Evolutionary conservation across 2,329 filamentous ascomycete genomes (phyloP), one percentile per base, ranked within the genome.

Genomic region (Grosmannia huntii): DNA sequence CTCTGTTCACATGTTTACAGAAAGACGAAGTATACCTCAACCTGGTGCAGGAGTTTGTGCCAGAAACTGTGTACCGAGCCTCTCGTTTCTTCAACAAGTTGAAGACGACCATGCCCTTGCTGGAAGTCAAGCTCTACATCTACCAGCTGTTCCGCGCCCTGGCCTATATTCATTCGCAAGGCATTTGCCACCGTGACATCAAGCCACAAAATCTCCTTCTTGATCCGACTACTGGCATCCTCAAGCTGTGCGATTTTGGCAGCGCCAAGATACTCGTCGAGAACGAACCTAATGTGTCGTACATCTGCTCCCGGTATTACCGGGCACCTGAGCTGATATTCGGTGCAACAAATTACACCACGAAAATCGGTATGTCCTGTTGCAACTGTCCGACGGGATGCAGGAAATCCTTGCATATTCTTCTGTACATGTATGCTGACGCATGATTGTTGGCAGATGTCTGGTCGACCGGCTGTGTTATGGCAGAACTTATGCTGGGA

Each of bases 1-100:
- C n/a, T 53, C 25, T 19, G n/a, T n/a, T n/a, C n/a, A n/a, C n/a
- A n/a, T n/a, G n/a, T 5, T 11, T 14, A 56, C 65, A 94, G 88
- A 92, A 96, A 78, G 94, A 99, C 73, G 94, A 99, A 76, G 94
- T 99, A 44, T 99, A 97, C 73, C 85, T 99, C 65, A 99, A 99
- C 70, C 82, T 99, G 61, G 92, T 99, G 56, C 90, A 97, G 72
- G 94, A 99, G 72, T 99, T 90, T 68, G 94, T 99, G 55, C 94
- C 94, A 55, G 94, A 99, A 77, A 99, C 94, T 14, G 94, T 99
- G 56, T 99, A 99, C 74, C 86, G 94, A 68, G 94, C 94, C 50
- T 97, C 94, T 63, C 86, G 94, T 68, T 97, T 96, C 77, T 99
- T 99, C 82, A 97, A 95, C 81, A 99, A 99, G 79, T 87, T 97